Conservation (phyloP, 805 yeast genomes). For the Ogataea angusta region DNA sequence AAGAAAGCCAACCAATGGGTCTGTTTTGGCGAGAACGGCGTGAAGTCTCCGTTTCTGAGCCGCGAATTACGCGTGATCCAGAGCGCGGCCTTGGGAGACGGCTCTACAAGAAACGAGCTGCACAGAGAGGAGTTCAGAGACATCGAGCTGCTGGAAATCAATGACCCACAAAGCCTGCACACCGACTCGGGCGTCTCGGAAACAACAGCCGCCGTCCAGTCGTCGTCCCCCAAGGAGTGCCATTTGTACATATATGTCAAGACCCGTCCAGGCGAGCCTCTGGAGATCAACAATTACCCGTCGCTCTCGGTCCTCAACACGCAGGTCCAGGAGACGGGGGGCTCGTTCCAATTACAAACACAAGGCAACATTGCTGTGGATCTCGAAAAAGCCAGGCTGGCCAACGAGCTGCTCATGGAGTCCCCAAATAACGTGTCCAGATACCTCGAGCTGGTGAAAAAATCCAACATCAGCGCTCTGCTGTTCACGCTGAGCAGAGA, state of each 20-base stretch:
- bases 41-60: constrained; percentile 31
- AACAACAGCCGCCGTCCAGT: neutral
- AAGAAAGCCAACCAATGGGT: constrained; percentile 13
- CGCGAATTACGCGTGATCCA: constrained; percentile 29
- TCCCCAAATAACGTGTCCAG: constrained; percentile 26
- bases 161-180: neutral
- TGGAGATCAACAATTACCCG: constrained; percentile 28
- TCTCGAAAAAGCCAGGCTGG: constrained; percentile 25
- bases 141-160: constrained; percentile 30
- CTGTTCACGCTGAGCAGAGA: constrained; percentile 27
- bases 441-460: constrained; percentile 26
- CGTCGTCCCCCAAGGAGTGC: constrained; percentile 11
- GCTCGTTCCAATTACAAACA: constrained; percentile 14
- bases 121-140: constrained; percentile 28
- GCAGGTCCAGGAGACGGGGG: constrained; percentile 9
- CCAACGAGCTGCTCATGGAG: constrained; percentile 28
- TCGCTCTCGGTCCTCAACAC: constrained; percentile 24
- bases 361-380: constrained; percentile 21
- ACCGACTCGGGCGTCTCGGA: neutral
- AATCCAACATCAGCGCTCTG: constrained; percentile 28
- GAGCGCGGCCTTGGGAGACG: constrained; percentile 26
- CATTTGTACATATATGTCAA: constrained; percentile 32
- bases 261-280: constrained; percentile 19
- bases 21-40: constrained; percentile 12
- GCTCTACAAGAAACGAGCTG: constrained; percentile 13